phyloP scores from a whole-genome alignment of 176 grass and related monocot species.

The Hyparrhenia diplandra region DNA sequence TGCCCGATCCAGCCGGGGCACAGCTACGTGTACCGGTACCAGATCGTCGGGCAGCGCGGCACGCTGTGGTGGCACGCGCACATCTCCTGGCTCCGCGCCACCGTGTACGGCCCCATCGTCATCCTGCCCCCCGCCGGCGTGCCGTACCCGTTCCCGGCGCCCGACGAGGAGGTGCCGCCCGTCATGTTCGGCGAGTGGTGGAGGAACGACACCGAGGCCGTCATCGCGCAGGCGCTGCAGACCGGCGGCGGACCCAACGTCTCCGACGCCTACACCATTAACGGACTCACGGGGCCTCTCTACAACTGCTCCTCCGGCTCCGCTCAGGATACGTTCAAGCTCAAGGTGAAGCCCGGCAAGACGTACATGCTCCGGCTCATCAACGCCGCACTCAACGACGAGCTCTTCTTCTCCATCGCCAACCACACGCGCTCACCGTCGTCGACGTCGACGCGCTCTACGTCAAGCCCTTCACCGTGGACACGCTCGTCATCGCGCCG shows the following conservation, averaged over 20 bases:
- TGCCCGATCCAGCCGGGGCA: conserved; percentile 62
- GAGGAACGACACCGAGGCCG: conserved; percentile 52
- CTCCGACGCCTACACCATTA: conserved; percentile 70
- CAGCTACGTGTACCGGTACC: conserved; percentile 67
- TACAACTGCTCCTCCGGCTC: conserved; percentile 61
- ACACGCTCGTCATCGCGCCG: conserved; percentile 56
- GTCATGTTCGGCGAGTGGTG: conserved; percentile 73
- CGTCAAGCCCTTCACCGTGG: conserved; percentile 62
- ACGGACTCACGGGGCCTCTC: conserved; percentile 53
- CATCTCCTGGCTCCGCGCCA: conserved; percentile 62
- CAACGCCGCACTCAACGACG: conserved; percentile 87
- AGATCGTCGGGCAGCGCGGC: conserved; percentile 50
- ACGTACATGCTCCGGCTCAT: conserved; percentile 76
- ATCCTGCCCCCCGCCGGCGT: conserved; percentile 71
- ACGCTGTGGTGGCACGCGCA: conserved; percentile 78
- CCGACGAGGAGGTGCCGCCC: conserved; percentile 40
- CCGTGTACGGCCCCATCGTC: conserved; percentile 67
- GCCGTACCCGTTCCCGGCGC: conserved; percentile 66
- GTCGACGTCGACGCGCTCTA: conserved; percentile 79
- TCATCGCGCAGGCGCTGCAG: conserved; percentile 54
- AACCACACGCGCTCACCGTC: conserved; percentile 74
- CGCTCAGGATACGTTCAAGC: conserved; percentile 47
- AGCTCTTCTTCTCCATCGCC: conserved; percentile 82
- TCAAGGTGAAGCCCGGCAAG: conserved; percentile 61
- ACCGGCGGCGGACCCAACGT: conserved; percentile 64